Evolutionary conservation across 768 basidiomycete genomes (phyloP).

Genomic region (Boletus subparvulus): DNA sequence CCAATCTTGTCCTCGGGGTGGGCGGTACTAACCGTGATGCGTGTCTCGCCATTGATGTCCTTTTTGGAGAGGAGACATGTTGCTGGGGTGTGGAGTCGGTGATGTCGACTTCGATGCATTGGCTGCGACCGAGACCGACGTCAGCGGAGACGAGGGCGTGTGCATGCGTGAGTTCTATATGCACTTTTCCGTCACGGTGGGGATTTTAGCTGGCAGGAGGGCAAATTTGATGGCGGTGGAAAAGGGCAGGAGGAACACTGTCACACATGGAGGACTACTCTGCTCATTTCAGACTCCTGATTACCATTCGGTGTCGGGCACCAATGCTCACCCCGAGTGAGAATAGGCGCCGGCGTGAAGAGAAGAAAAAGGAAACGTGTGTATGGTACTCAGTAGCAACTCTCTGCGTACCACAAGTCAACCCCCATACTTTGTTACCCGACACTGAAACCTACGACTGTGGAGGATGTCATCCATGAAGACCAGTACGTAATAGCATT

Average conservation of each 20-base stretch:
- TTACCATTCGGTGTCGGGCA: too few relatives aligned
- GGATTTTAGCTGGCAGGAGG: constrained; percentile 69
- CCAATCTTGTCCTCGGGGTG: constrained; percentile 94
- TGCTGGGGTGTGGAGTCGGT: constrained; percentile 81
- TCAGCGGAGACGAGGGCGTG: constrained; percentile 97
- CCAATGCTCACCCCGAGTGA: neutral
- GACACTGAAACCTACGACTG: too few relatives aligned
- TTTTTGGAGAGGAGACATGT: constrained; percentile 88
- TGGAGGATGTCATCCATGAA: too few relatives aligned
- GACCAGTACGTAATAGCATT: too few relatives aligned
- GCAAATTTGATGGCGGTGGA: constrained; percentile 79
- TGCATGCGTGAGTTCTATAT: constrained; percentile 89
- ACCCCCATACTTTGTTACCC: neutral
- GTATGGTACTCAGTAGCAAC: neutral
- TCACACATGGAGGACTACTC: too few relatives aligned
- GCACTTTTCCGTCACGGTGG: constrained; percentile 63
- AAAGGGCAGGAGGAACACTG: constrained; percentile 23
- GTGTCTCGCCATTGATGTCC: constrained; percentile 85
- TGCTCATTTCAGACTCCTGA: too few relatives aligned
- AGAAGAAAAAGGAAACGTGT: neutral
- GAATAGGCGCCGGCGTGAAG: neutral
- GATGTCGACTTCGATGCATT: constrained; percentile 62
- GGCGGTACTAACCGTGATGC: constrained; percentile 83
- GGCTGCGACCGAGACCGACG: constrained; percentile 69
- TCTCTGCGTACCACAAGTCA: neutral